These are phyloP conservation scores for Saccharomyces hybrid DNA, from an alignment of 1,139 yeast species.

Conservation along the genomic window DNA sequence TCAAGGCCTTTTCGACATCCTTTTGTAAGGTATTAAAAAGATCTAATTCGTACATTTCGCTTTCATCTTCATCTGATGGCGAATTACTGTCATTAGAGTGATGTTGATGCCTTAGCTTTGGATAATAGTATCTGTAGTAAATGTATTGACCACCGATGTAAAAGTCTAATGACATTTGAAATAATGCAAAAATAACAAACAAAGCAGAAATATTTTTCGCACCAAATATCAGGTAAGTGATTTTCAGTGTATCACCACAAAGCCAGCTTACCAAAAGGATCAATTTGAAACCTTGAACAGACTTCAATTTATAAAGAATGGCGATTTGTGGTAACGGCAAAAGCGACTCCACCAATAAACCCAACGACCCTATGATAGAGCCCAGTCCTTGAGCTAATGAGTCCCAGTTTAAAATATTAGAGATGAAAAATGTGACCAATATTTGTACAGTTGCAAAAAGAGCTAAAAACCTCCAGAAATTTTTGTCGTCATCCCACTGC, in stretches of 20 bases:
- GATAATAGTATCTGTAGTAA: constrained; percentile 40
- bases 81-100: background rate
- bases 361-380: constrained; percentile 53
- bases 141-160: constrained; percentile 70
- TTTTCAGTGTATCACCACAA: constrained; percentile 77
- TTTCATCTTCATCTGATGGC: background rate
- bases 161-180: constrained; percentile 72
- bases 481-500: constrained; percentile 67
- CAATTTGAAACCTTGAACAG: constrained; percentile 71
- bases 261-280: constrained; percentile 76
- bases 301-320: constrained; percentile 55
- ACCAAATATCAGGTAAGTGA: constrained; percentile 66
- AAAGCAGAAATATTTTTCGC: constrained; percentile 68
- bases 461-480: constrained; percentile 60
- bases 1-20: background rate
- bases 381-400: constrained; percentile 28
- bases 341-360: constrained; percentile 68
- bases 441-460: constrained; percentile 37
- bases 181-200: constrained; percentile 63
- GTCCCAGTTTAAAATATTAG: constrained; percentile 31
- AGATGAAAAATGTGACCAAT: constrained; percentile 24
- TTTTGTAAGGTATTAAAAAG: background rate
- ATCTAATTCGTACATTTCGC: background rate
- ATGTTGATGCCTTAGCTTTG: background rate
- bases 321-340: constrained; percentile 85